Evolutionary conservation across 169 alveolate species (phyloP).

Genomic region (Theileria parva): DNA sequence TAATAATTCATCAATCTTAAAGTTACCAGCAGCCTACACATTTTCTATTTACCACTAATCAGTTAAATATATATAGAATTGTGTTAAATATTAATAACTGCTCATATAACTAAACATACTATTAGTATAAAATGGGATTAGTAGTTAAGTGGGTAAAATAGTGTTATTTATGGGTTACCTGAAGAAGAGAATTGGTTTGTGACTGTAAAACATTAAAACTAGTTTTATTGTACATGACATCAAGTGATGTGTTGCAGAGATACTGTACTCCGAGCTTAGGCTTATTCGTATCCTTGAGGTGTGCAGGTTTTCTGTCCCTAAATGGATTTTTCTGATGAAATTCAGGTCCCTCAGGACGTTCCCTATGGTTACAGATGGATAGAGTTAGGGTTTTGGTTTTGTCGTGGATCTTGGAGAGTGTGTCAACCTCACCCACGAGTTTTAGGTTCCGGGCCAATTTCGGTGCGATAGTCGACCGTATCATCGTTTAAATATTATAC

Average conservation of each 20-base stretch:
- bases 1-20: conserved; percentile 30
- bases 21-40: conserved; percentile 4
- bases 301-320: background rate
- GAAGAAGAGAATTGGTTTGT: background rate
- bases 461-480: conserved; percentile 1
- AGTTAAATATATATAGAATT: no score
- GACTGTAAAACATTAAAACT: conserved; percentile 7
- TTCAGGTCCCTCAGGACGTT: background rate
- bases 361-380: background rate
- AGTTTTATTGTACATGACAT: conserved; percentile 4
- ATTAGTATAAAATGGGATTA: no score
- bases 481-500: conserved; percentile 9
- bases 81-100: no score
- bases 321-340: background rate
- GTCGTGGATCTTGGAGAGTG: conserved; percentile 10
- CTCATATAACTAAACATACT: no score
- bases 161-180: background rate
- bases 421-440: background rate
- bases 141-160: background rate
- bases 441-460: conserved; percentile 13
- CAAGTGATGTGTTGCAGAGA: conserved; percentile 2
- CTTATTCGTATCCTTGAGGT: background rate
- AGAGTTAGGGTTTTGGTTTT: background rate
- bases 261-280: conserved; percentile 4
- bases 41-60: background rate